These are phyloP conservation scores for Aquilaria sinensis DNA, from an alignment of 345 rosid genomes.

Conservation along the genomic window DNA sequence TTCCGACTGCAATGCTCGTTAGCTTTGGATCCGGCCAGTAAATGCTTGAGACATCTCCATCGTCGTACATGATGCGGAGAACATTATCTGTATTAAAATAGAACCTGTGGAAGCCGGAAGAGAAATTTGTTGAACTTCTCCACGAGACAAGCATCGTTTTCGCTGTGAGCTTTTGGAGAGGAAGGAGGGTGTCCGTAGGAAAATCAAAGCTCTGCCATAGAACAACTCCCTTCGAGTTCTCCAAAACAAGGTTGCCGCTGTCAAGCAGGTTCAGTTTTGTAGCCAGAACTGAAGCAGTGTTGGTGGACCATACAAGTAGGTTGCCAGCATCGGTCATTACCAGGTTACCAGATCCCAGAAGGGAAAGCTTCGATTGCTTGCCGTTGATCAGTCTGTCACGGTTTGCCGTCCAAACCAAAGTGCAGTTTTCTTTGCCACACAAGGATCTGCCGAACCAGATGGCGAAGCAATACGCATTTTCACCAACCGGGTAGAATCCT, in stretches of 20 bases:
- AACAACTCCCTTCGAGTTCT: not conserved
- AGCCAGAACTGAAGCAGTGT: not conserved
- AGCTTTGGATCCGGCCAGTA: conserved; percentile 23
- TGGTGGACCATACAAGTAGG: not conserved
- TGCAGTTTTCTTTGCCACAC: not conserved
- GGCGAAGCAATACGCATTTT: too few species aligned
- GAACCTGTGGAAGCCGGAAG: conserved; percentile 24
- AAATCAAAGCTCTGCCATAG: conserved; percentile 25
- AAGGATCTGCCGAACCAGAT: not conserved
- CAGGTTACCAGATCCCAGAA: conserved; percentile 10
- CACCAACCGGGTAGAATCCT: conserved; percentile 22
- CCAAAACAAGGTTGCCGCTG: conserved; percentile 23
- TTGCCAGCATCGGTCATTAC: conserved; percentile 15
- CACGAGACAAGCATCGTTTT: conserved; percentile 16
- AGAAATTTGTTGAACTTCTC: conserved; percentile 17
- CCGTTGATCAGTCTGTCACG: conserved; percentile 15
- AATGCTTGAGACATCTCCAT: conserved; percentile 15
- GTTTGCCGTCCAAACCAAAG: too few species aligned
- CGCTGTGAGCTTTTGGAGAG: conserved; percentile 19
- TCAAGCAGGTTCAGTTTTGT: conserved; percentile 7
- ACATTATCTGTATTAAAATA: conserved; percentile 23
- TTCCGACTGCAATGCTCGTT: conserved; percentile 8
- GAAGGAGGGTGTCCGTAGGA: conserved; percentile 30
- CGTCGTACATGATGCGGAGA: conserved; percentile 20
- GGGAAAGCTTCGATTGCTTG: conserved; percentile 11